Base-by-base conservation (phyloP, 208 protist genomes). In the Blechomonas ayalai region DNA sequence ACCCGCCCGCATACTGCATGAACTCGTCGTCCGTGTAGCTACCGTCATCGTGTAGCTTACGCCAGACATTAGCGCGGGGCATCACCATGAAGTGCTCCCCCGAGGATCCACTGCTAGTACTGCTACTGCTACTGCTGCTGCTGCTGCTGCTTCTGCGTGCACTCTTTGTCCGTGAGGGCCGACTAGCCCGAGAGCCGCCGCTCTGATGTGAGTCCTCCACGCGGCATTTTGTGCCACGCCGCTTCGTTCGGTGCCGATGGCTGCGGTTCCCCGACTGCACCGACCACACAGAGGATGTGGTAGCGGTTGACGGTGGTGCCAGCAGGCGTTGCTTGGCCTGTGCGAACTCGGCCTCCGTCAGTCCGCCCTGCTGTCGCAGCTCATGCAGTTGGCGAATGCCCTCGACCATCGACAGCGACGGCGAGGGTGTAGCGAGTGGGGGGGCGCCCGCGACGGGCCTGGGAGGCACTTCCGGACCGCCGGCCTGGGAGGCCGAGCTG, bases 241-340 rank as follows among this genome's bases (percentile, higher is more conserved):
- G 32, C 37, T 47, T n/a, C n/a, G n/a, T n/a, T n/a, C n/a, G n/a
- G n/a, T n/a, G n/a, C n/a, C n/a, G n/a, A n/a, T n/a, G n/a, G n/a
- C n/a, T n/a, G n/a, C n/a, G n/a, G n/a, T n/a, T n/a, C n/a, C n/a
- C n/a, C n/a, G n/a, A n/a, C n/a, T n/a, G n/a, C n/a, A n/a, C n/a
- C n/a, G n/a, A n/a, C n/a, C n/a, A n/a, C n/a, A n/a, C n/a, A n/a
- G 41, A 37, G 28, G 29, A 41, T 24, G 43, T 19, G 20, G 60
- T 55, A 28, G 40, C 41, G 41, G 25, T 39, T 25, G 45, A 49
- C 31, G 18, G 29, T 18, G 42, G 44, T 22, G 81, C 61, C 4
- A 90, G 57, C 12, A 90, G 59, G n/a, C 62, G 59, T 54, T 83
- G 76, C 60, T 90, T 90, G 1, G 77, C 76, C 31, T 81, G 70